Conservation (phyloP, 177 flowering plant genomes). For the Vitis hybrid region DNA sequence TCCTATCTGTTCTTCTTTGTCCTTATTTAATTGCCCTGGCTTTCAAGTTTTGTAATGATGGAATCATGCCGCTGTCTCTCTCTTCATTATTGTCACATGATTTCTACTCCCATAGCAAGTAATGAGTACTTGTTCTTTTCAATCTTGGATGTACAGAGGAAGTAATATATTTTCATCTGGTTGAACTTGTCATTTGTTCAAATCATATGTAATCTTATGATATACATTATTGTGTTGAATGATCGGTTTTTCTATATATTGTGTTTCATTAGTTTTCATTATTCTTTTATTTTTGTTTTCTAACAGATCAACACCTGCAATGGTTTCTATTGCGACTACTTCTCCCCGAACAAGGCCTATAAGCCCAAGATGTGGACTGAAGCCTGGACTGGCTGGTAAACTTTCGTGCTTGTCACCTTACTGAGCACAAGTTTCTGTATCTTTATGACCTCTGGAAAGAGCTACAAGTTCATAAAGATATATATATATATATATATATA, state of each 20-base stretch:
- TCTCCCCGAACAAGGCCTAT: constrained; percentile 83
- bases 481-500: neutral
- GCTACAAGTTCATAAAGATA: neutral
- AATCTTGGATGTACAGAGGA: neutral
- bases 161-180: neutral
- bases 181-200: neutral
- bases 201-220: neutral
- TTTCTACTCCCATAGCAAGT: neutral
- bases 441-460: neutral
- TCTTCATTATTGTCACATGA: neutral
- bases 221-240: neutral
- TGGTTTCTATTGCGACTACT: constrained; percentile 93
- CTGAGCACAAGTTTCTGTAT: neutral
- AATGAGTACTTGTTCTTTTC: neutral
- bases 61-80: constrained; percentile 4
- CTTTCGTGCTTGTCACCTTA: neutral
- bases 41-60: constrained; percentile 13
- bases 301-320: constrained; percentile 91
- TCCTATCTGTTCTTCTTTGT: constrained; percentile 8
- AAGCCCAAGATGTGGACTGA: constrained; percentile 99
- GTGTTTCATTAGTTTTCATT: neutral
- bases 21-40: constrained; percentile 2
- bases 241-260: neutral
- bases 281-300: constrained; percentile 2
- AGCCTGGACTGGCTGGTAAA: constrained; percentile 97